These are phyloP conservation scores for Exsudoporus frostii DNA, from an alignment of 768 basidiomycete genomes.

Conservation along the genomic window DNA sequence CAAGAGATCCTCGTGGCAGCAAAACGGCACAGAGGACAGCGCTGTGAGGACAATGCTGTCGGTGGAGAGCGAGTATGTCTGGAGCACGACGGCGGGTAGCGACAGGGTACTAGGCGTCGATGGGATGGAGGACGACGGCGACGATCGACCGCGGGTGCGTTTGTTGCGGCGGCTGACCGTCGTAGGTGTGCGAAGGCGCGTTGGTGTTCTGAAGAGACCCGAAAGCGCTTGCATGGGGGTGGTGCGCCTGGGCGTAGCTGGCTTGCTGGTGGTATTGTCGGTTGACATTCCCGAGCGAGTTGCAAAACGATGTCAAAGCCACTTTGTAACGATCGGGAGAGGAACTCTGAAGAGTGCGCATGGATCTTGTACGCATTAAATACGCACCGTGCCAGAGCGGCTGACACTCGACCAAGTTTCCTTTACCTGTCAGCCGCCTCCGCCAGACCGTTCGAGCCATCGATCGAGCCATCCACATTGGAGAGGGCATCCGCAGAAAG, in stretches of 20 bases:
- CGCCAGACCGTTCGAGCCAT: neutral
- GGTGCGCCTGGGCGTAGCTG: slow-evolving; percentile 7
- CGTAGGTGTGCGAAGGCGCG: slow-evolving; percentile 21
- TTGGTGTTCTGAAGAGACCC: slow-evolving; percentile 23
- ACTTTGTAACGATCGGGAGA: neutral
- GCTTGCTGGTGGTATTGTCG: neutral
- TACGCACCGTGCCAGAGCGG: neutral
- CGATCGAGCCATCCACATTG: neutral
- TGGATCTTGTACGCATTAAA: neutral
- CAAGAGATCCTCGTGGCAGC: slow-evolving; percentile 71
- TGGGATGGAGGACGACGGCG: slow-evolving; percentile 6
- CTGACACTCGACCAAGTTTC: no score
- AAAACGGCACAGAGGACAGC: slow-evolving; percentile 57
- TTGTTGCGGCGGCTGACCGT: slow-evolving; percentile 18
- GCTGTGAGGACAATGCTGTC: slow-evolving; percentile 64
- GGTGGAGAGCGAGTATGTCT: slow-evolving; percentile 48
- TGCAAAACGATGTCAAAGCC: neutral
- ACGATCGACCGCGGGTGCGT: slow-evolving; percentile 13
- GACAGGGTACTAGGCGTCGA: slow-evolving; percentile 6
- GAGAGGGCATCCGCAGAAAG: no score
- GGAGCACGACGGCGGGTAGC: slow-evolving; percentile 50
- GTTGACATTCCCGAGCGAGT: slow-evolving; percentile 8
- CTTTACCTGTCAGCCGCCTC: slow-evolving; percentile 5
- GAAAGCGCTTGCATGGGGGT: slow-evolving; percentile 16
- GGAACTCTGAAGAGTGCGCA: neutral